Evolutionary conservation across 768 basidiomycete species (phyloP).

Genomic region (Coprinopsis marcescibilis): DNA sequence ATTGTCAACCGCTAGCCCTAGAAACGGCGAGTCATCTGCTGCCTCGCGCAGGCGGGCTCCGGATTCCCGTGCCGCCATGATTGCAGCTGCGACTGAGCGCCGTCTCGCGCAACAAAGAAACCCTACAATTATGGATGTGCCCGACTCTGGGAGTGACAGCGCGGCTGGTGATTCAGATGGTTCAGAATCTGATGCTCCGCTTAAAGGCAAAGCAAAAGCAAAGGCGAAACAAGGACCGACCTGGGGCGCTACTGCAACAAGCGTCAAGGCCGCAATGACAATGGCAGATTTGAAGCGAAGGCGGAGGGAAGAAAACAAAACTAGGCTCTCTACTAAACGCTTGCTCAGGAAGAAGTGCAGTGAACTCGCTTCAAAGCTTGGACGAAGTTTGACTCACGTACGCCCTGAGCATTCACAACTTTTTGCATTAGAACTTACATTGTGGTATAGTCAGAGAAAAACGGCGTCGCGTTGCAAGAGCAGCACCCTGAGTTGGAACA

Average conservation of each 20-base stretch:
- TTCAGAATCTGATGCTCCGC: constrained; percentile 22
- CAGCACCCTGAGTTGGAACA: constrained; percentile 77
- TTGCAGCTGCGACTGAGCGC: constrained; percentile 52
- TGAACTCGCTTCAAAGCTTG: constrained; percentile 48
- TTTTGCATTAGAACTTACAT: constrained; percentile 7
- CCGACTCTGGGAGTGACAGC: constrained; percentile 11
- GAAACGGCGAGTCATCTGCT: constrained; percentile 32
- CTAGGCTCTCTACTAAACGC: constrained; percentile 19
- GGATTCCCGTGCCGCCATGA: constrained; percentile 34
- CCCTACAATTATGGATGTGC: constrained; percentile 5
- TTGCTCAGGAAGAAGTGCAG: constrained; percentile 43
- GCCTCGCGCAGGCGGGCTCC: constrained; percentile 28
- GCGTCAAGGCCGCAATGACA: constrained; percentile 27
- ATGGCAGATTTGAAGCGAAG: constrained; percentile 24
- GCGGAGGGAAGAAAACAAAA: constrained; percentile 18
- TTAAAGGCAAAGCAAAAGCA: constrained; percentile 12
- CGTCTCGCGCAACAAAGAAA: constrained; percentile 32
- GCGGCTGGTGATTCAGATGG: constrained; percentile 27
- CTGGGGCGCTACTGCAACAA: constrained; percentile 3
- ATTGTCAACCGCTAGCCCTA: constrained; percentile 25
- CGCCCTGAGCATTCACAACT: constrained; percentile 14
- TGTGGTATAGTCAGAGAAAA: constrained; percentile 58
- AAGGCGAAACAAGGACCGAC: constrained; percentile 13
- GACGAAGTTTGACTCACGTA: constrained; percentile 71
- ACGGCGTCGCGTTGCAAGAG: constrained; percentile 52